phyloP scores from a whole-genome alignment of 306 rosid genomes.

The Spatholobus suberectus region DNA sequence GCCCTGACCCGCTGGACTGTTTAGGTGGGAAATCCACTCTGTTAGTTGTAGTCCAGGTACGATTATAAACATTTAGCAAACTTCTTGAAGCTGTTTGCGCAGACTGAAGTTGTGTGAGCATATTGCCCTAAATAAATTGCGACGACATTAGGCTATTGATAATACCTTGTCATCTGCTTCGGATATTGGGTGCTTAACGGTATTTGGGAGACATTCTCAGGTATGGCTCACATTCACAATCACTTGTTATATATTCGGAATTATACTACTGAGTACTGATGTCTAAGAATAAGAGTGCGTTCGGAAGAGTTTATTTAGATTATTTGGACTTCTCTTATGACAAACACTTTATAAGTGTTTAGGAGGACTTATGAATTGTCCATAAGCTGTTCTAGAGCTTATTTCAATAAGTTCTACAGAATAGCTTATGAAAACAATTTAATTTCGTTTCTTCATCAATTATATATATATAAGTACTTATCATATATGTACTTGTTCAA shows the following conservation, averaged over 20 bases:
- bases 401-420: not conserved
- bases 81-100: constrained; percentile 21
- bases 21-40: not conserved
- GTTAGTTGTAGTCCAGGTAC: not conserved
- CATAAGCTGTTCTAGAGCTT: not conserved
- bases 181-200: not conserved
- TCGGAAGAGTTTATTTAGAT: not conserved
- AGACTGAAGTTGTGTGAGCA: constrained; percentile 6
- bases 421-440: not conserved
- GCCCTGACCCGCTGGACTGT: not conserved
- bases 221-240: constrained; percentile 8
- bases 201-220: constrained; percentile 3
- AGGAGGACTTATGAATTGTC: not conserved
- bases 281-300: not conserved
- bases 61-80: constrained; percentile 9
- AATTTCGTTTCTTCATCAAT: not conserved
- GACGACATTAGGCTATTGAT: not conserved
- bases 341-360: too few relatives aligned
- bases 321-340: not conserved
- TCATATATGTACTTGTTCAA: too few relatives aligned
- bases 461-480: not conserved
- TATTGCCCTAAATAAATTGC: not conserved
- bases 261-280: not conserved
- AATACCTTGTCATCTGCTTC: not conserved
- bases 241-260: not conserved